A percentile compares a stretch with the other conserved stretches of the same genome.
Conservation (phyloP, 352 stramenopile species). For the Pythium aristosporum region DNA sequence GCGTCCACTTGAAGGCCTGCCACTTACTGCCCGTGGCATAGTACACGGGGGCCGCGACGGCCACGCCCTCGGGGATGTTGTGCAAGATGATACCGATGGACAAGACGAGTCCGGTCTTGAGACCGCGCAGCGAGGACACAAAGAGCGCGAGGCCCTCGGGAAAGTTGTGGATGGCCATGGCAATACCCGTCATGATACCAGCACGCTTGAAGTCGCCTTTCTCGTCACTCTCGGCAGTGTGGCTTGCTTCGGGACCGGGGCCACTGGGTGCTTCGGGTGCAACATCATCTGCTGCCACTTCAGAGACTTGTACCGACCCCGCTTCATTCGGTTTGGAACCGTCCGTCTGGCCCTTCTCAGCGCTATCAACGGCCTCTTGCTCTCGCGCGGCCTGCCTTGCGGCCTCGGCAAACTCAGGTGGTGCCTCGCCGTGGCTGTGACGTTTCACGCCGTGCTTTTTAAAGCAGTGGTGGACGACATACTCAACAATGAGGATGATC, state of each 20-base stretch:
- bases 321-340: conserved; percentile 13
- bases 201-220: conserved; percentile 66
- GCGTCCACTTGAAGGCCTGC: conserved; percentile 91
- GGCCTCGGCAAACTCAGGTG: conserved; percentile 25
- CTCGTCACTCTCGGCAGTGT: not conserved
- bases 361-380: not conserved
- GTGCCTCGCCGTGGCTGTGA: conserved; percentile 33
- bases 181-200: conserved; percentile 91
- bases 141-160: conserved; percentile 96
- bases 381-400: too few relatives aligned
- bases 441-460: conserved; percentile 14
- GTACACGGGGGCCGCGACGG: conserved; percentile 92
- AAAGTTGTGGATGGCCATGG: conserved; percentile 97
- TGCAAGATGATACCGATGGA: conserved; percentile 96
- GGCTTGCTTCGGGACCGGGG: conserved; percentile 50
- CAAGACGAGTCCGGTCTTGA: conserved; percentile 87
- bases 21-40: conserved; percentile 91
- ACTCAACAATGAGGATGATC: conserved; percentile 69
- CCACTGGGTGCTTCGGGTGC: too few relatives aligned
- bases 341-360: conserved; percentile 24
- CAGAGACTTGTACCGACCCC: too few relatives aligned
- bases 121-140: conserved; percentile 89
- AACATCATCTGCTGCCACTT: too few relatives aligned
- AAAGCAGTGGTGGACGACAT: conserved; percentile 54
- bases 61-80: conserved; percentile 96